Base-by-base conservation (phyloP, 2,329 filamentous ascomycete genomes). In the Exophiala oligosperma region DNA sequence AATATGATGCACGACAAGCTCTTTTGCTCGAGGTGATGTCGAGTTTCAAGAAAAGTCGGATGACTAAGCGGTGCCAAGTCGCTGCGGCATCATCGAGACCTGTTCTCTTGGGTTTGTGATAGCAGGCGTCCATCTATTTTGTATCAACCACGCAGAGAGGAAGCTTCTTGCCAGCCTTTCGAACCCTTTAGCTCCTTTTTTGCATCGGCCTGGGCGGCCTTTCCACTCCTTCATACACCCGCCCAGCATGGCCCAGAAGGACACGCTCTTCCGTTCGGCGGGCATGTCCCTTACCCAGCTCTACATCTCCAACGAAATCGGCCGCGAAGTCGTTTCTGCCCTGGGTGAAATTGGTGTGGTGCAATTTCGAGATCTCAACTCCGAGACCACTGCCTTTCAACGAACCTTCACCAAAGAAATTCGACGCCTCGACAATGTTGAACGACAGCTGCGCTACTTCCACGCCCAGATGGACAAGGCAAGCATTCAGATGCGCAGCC, bases 251-350 rank as follows among this genome's bases (percentile, higher is more conserved):
- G 84, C 80, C 76, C 77, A 74, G 53, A 80, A 91, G 79, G 92
- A 97, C 80, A 96, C 92, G 77, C 90, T 97, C 81, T 97, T 99
- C 87, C 93, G 95, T 84, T 99, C 94, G 74, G 91, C 92, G 90
- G 91, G 97, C 78, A 99, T 99, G 94, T 97, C 92, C 84, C 89
- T 99, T 88, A 96, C 96, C 72, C 94, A 99, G 87, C 89, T 99
- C 72, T 99, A 97, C 79, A 95, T 99, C 71, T 91, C 94, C 72
- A 97, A 97, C 74, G 94, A 99, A 82, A 97, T 99, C 69, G 93
- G 94, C 69, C 87, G 94, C 73, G 95, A 99, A 80, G 93, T 97
- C 69, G 92, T 97, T 64, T 96, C 92, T 72, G 93, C 93, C 56
- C 82, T 99, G 65, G 94, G 94, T 72, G 94, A 99, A 83, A 85